Conservation (phyloP, 192 early-diverging fungal species). For the Martensiomyces pterosporus region DNA sequence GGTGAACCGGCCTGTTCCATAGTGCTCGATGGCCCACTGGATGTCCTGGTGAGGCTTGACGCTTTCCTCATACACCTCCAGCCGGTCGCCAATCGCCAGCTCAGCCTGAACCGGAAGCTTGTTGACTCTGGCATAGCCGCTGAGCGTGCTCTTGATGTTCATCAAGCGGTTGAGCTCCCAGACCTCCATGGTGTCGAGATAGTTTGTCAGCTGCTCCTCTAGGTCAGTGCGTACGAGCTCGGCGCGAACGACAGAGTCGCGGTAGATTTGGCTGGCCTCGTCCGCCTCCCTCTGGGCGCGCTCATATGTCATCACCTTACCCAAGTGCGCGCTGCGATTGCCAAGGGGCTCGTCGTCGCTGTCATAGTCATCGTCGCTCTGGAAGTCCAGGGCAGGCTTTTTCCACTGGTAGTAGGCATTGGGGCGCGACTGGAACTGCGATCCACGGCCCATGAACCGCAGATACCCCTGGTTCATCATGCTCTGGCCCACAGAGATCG, state of each 20-base stretch:
- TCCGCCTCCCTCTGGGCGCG: constrained; percentile 58
- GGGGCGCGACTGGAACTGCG: constrained; percentile 60
- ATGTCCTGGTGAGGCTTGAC: constrained; percentile 75
- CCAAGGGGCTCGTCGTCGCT: constrained; percentile 52
- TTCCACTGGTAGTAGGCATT: constrained; percentile 73
- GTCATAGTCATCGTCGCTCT: constrained; percentile 45
- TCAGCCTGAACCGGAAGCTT: constrained; percentile 35
- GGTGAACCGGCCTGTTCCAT: constrained; percentile 63
- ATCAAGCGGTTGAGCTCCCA: constrained; percentile 55
- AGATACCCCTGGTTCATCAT: constrained; percentile 60
- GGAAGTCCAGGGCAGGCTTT: constrained; percentile 52
- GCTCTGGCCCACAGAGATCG: constrained; percentile 67
- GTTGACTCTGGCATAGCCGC: constrained; percentile 33
- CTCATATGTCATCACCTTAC: constrained; percentile 40
- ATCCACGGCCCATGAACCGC: constrained; percentile 66
- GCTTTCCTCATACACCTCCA: constrained; percentile 66
- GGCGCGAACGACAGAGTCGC: constrained; percentile 57
- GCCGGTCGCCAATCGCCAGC: constrained; percentile 45
- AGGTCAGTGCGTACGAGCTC: constrained; percentile 64
- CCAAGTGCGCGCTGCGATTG: constrained; percentile 20
- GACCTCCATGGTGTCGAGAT: constrained; percentile 51
- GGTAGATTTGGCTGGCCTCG: constrained; percentile 63
- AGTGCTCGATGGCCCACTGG: constrained; percentile 71
- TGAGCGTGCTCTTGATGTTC: constrained; percentile 45
- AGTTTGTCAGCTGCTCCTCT: constrained; percentile 60